A percentile compares a stretch with the other conserved stretches of the same genome.
These are phyloP conservation scores for Acacia concinna DNA, from an alignment of 331 rosid genomes.

Conservation along the genomic window DNA sequence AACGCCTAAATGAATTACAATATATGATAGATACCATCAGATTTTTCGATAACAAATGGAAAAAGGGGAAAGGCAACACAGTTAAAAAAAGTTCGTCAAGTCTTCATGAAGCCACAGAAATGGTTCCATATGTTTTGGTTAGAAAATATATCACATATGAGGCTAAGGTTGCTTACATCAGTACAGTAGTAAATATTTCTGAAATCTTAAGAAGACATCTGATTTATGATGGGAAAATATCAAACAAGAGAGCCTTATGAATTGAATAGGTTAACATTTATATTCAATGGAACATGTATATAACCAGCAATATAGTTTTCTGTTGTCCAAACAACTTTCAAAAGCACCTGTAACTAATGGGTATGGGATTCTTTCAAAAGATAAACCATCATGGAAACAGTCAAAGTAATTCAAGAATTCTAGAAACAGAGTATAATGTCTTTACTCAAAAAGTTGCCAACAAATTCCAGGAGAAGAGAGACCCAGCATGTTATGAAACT, in stretches of 20 bases:
- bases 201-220: not conserved
- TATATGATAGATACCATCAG: conserved; percentile 4
- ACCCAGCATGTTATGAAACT: not conserved
- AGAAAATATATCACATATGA: not conserved
- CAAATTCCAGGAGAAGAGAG: conserved; percentile 4
- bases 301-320: conserved; percentile 11
- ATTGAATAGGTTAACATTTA: conserved; percentile 1
- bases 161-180: conserved; percentile 10
- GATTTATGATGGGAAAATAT: not conserved
- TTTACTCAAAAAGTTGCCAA: not conserved
- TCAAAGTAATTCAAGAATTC: not conserved
- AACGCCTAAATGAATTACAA: conserved; percentile 50
- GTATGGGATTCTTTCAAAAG: conserved; percentile 9
- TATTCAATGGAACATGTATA: not conserved
- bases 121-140: not conserved
- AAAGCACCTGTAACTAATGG: conserved; percentile 21
- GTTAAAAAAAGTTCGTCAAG: not conserved
- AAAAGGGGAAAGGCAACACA: not conserved
- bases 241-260: not conserved
- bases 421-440: not conserved
- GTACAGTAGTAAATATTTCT: not conserved
- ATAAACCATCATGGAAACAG: conserved; percentile 6
- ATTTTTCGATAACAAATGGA: not conserved
- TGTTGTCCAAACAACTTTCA: not conserved
- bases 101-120: conserved; percentile 1